These are phyloP conservation scores for Taphrina communis DNA, from an alignment of 1,139 yeast species.

Conservation along the genomic window DNA sequence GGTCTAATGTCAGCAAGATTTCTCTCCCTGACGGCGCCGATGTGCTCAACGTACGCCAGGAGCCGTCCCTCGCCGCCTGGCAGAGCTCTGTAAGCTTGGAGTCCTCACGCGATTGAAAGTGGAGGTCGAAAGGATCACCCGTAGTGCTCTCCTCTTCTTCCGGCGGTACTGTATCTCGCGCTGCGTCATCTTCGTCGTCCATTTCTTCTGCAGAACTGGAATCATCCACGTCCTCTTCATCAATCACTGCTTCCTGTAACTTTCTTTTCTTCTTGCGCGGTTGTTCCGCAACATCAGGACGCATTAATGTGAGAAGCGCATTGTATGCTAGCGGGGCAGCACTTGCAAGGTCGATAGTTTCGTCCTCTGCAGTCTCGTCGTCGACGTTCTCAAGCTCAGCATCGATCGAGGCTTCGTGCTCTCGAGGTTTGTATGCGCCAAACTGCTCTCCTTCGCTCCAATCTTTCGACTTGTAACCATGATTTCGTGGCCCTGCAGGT, in stretches of 20 bases:
- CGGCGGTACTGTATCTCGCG: conserved; percentile 41
- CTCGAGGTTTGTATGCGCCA: conserved; percentile 45
- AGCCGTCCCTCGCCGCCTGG: not conserved
- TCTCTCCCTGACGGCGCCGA: conserved; percentile 2
- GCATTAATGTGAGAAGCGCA: conserved; percentile 73
- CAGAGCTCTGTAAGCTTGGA: conserved; percentile 51
- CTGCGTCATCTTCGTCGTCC: conserved; percentile 49
- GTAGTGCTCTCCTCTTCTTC: conserved; percentile 53
- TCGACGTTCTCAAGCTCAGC: conserved; percentile 47
- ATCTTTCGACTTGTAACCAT: conserved; percentile 22
- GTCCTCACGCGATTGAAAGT: conserved; percentile 67
- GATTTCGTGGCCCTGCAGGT: conserved; percentile 55
- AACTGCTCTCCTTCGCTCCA: conserved; percentile 35
- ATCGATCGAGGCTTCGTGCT: conserved; percentile 41
- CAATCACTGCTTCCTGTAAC: conserved; percentile 48
- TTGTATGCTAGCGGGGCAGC: conserved; percentile 62
- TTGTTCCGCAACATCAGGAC: conserved; percentile 48
- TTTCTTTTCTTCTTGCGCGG: conserved; percentile 48
- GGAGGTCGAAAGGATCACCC: conserved; percentile 71
- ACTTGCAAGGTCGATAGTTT: conserved; percentile 44
- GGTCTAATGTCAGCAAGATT: not conserved
- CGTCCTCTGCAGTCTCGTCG: conserved; percentile 48
- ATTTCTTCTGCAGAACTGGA: conserved; percentile 47
- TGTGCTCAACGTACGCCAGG: not conserved
- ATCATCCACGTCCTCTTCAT: conserved; percentile 46